Evolutionary conservation across 2,329 filamentous ascomycete species (phyloP).

Genomic region (Claviceps maximensis): DNA sequence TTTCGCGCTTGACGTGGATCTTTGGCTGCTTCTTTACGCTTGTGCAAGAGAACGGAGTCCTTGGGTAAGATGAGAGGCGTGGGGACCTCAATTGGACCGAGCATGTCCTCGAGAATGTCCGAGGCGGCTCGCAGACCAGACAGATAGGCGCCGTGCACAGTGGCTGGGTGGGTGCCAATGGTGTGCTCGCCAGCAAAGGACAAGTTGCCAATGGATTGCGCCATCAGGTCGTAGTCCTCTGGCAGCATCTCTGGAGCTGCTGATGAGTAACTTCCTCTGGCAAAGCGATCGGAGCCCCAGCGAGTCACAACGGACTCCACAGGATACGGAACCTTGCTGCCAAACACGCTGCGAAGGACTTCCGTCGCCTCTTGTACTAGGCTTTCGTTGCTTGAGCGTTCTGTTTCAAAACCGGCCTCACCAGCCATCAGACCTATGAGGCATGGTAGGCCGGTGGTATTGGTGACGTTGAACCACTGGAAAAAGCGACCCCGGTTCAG

Average conservation of each 20-base stretch:
- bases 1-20: constrained; percentile 38
- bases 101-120: constrained; percentile 66
- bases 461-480: constrained; percentile 92
- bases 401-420: constrained; percentile 80
- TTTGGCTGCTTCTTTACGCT: constrained; percentile 39
- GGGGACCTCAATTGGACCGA: constrained; percentile 70
- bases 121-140: constrained; percentile 83
- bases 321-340: constrained; percentile 57
- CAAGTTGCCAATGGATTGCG: constrained; percentile 68
- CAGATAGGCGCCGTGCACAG: constrained; percentile 90
- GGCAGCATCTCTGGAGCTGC: constrained; percentile 70
- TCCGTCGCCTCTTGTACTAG: constrained; percentile 70
- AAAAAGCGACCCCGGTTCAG: constrained; percentile 81
- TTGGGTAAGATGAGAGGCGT: constrained; percentile 60
- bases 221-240: constrained; percentile 89
- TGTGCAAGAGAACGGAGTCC: constrained; percentile 35
- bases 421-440: constrained; percentile 92
- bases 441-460: constrained; percentile 76
- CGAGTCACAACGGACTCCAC: constrained; percentile 80
- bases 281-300: constrained; percentile 83
- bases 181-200: constrained; percentile 97
- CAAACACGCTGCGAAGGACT: constrained; percentile 66
- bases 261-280: constrained; percentile 91
- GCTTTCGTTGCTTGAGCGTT: constrained; percentile 59
- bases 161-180: constrained; percentile 88